Evolutionary conservation across 225 moss, liverwort and hornwort genomes (phyloP), one percentile per base, ranked within the genome.

Genomic region (Bryoerythrophyllum caledonicum): DNA sequence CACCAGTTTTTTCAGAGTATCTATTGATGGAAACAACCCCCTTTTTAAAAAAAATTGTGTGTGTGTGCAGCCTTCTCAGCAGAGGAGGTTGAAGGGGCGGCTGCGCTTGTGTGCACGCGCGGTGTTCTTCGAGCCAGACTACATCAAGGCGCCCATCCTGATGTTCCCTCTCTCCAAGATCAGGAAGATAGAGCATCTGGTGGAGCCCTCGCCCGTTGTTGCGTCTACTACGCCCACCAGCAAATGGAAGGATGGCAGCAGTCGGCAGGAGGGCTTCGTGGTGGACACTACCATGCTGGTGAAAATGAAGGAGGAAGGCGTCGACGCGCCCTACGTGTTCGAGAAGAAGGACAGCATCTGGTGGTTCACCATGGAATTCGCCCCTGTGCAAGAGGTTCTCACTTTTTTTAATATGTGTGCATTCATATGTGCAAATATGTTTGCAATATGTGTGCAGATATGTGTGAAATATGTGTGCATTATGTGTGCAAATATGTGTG

Each of bases 351-450:
- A 86, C 58, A 87, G 90, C 74, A 83, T 85, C 65, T 93, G 94
- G 94, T 99, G 97, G 97, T 99, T 99, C 76, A 80, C 90, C 10
- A 85, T 99, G 71, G 94, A 99, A 69, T 99, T 92, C 82, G 83
- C 94, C 40, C 87, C 90, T 73, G 94, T 94, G 26, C 93, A 93
- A 72, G 87, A 90, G 85, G 97, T 94, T 38, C 38, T 38, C 38
- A 38, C 38, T 2, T 2, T 8, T 38, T 38, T 8, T 38, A 38
- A 32, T 32, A 32, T 32, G 32, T 32, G 32, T 32, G 32, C 32
- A 32, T 3, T 32, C n/a, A 32, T 32, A 5, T 32, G 32, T 5
- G 32, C 32, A 32, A n/a, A n/a, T n/a, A n/a, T n/a, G n/a, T n/a
- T n/a, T n/a, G n/a, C 32, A 32, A 32, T 32, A 32, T 32, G 32